Conservation (phyloP, 2,329 filamentous ascomycete genomes). For the Phaeophleospora eucalypticola region DNA sequence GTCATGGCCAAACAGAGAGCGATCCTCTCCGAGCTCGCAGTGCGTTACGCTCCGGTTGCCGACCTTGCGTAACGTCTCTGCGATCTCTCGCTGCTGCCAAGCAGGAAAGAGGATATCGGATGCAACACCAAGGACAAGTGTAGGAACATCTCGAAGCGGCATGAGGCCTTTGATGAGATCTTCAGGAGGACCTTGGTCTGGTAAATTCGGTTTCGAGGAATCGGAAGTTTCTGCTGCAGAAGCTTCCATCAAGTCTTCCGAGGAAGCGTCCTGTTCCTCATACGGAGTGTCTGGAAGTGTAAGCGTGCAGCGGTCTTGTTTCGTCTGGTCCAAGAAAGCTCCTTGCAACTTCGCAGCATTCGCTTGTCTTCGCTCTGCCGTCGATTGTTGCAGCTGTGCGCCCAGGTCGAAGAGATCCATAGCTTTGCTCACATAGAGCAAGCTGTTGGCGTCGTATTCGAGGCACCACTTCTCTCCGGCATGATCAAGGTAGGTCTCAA, state of each 20-base stretch:
- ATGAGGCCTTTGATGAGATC: conserved; percentile 76
- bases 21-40: conserved; percentile 87
- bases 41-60: conserved; percentile 83
- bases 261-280: conserved; percentile 68
- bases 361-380: conserved; percentile 58
- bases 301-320: conserved; percentile 63
- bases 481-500: conserved; percentile 97
- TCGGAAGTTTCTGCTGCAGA: conserved; percentile 20
- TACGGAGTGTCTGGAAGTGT: conserved; percentile 82
- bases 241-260: conserved; percentile 35
- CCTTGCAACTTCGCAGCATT: conserved; percentile 55
- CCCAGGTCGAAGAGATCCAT: conserved; percentile 98
- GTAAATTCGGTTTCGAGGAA: conserved; percentile 17
- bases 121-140: conserved; percentile 86
- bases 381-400: conserved; percentile 61
- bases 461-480: conserved; percentile 97
- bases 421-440: conserved; percentile 94
- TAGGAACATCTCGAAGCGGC: conserved; percentile 68
- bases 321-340: conserved; percentile 18
- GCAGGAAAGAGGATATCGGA: conserved; percentile 96
- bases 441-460: conserved; percentile 91
- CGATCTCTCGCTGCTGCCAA: conserved; percentile 96
- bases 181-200: conserved; percentile 57
- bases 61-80: conserved; percentile 69
- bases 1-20: conserved; percentile 93